phyloP scores from a whole-genome alignment of 2,329 filamentous ascomycete species.

The Alternaria dauci region DNA sequence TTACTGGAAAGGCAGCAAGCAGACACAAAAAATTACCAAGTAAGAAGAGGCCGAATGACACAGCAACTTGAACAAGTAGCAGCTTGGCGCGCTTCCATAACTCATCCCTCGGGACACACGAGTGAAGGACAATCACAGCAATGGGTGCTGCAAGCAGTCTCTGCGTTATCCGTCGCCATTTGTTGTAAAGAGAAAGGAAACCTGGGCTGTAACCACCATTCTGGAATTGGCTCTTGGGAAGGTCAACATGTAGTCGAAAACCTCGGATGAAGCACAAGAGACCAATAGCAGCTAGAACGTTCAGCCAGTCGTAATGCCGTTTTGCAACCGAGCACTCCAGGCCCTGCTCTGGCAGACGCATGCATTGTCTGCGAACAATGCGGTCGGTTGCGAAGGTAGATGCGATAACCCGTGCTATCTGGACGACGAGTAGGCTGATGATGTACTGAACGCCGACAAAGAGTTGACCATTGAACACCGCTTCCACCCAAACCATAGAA shows the following conservation, averaged over 20 bases:
- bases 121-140: slow-evolving; percentile 1
- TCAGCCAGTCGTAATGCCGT: neutral
- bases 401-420: neutral
- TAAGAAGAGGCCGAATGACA: slow-evolving; percentile 1
- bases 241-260: slow-evolving; percentile 5
- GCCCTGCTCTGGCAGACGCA: neutral
- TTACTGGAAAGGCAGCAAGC: slow-evolving; percentile 10
- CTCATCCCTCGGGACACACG: neutral
- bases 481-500: neutral
- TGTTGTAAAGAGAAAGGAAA: neutral
- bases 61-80: neutral
- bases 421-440: neutral
- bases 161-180: neutral
- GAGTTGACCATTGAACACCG: neutral
- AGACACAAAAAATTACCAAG: slow-evolving; percentile 7
- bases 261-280: slow-evolving; percentile 5
- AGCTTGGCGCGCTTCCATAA: neutral
- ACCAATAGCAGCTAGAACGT: neutral
- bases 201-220: slow-evolving; percentile 7
- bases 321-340: slow-evolving; percentile 2
- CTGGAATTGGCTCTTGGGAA: neutral
- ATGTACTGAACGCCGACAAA: neutral
- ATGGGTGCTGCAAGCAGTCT: slow-evolving; percentile 8
- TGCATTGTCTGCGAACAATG: neutral
- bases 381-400: neutral